phyloP scores from a whole-genome alignment of 2,329 filamentous ascomycete species.

The Clarireedia monteithiana region DNA sequence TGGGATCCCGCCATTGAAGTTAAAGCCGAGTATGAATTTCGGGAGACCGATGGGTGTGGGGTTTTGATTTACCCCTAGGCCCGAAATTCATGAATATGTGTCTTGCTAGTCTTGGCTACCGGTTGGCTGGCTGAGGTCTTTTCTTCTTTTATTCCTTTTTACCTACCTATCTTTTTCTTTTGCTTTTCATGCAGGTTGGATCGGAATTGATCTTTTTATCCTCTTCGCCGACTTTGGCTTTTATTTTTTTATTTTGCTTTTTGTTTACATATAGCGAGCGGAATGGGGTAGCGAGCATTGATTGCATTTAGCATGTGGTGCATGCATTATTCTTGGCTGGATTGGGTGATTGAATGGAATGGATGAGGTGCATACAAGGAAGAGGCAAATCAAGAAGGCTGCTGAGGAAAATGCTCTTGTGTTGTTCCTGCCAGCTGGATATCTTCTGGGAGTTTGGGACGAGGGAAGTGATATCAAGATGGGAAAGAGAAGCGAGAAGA shows the following conservation, averaged over 20 bases:
- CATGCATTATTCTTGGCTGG: too few species aligned
- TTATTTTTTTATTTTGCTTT: not conserved
- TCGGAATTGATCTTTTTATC: not conserved
- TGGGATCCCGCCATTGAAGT: slow-evolving; percentile 16
- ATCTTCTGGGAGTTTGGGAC: not conserved
- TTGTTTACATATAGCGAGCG: too few species aligned
- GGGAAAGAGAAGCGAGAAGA: not conserved
- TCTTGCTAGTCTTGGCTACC: not conserved
- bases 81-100: not conserved
- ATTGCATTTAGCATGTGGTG: too few species aligned
- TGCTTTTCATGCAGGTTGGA: not conserved
- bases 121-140: not conserved
- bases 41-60: slow-evolving; percentile 23
- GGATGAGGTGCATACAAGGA: too few species aligned
- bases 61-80: not conserved
- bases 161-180: not conserved
- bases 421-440: not conserved
- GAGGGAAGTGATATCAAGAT: not conserved
- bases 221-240: not conserved
- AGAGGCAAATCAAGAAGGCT: too few species aligned
- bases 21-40: slow-evolving; percentile 24
- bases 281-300: too few species aligned
- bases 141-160: not conserved
- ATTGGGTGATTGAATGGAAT: too few species aligned
- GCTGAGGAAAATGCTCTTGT: too few species aligned